Percentiles rank a stretch among this genome's conserved stretches.
Conservation (phyloP, 768 basidiomycete species). For the Leucosporidium yakuticum region DNA sequence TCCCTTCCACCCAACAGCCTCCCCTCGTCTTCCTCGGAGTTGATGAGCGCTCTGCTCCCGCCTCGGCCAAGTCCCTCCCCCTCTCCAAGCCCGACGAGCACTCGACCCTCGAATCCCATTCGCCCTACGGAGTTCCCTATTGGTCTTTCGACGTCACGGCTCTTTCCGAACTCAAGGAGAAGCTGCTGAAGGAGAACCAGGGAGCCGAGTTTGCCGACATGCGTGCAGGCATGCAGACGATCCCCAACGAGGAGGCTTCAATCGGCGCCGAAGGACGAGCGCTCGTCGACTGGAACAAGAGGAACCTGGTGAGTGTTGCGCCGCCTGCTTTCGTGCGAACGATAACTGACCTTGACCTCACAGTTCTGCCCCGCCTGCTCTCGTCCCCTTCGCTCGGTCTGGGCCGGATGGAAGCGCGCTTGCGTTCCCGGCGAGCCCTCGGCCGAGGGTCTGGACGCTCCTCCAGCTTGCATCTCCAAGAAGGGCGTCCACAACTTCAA, state of each 20-base stretch:
- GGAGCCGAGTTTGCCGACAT: constrained; percentile 61
- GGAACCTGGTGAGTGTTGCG: constrained; percentile 63
- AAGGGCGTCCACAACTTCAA: constrained; percentile 78
- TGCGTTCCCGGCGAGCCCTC: constrained; percentile 50
- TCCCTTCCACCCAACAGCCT: constrained; percentile 22
- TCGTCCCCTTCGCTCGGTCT: constrained; percentile 68
- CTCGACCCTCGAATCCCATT: constrained; percentile 53
- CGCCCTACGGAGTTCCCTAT: constrained; percentile 64
- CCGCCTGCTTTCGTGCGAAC: background rate
- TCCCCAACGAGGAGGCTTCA: constrained; percentile 63
- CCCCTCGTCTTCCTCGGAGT: constrained; percentile 72
- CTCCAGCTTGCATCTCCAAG: constrained; percentile 46
- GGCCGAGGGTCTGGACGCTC: constrained; percentile 6
- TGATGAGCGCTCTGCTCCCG: constrained; percentile 52
- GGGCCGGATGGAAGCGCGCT: constrained; percentile 92
- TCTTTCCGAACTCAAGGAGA: constrained; percentile 27
- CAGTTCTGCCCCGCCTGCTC: constrained; percentile 81
- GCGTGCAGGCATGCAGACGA: constrained; percentile 52
- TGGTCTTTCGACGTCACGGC: constrained; percentile 73
- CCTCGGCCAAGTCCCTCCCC: constrained; percentile 50
- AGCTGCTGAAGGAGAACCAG: constrained; percentile 39
- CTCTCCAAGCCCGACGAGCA: constrained; percentile 45
- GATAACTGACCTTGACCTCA: background rate
- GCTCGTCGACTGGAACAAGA: constrained; percentile 85
- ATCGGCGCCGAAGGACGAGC: constrained; percentile 72